These are phyloP conservation scores for Xylaria cubensis DNA, from an alignment of 495 filamentous ascomycete species.

Conservation along the genomic window DNA sequence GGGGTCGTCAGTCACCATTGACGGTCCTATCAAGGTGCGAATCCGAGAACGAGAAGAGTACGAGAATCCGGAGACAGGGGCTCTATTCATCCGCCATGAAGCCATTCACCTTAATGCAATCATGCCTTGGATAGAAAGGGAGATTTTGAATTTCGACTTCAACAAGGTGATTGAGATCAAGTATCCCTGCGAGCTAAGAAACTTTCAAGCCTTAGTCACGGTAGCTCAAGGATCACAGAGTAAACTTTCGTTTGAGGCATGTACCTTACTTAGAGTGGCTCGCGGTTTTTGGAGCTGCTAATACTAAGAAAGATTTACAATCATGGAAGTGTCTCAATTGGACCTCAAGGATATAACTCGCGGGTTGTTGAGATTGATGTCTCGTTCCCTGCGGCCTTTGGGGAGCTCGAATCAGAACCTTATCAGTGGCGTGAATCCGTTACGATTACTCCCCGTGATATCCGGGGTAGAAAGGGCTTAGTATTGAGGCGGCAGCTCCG, in stretches of 20 bases:
- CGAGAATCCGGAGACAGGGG: constrained; percentile 13
- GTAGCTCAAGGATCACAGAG: constrained; percentile 19
- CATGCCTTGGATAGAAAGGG: constrained; percentile 25
- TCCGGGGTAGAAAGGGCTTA: not conserved
- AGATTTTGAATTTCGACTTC: constrained; percentile 29
- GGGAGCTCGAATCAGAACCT: constrained; percentile 12
- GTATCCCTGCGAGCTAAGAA: constrained; percentile 27
- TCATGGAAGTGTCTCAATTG: constrained; percentile 18
- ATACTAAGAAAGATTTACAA: constrained; percentile 1
- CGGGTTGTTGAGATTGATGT: constrained; percentile 11
- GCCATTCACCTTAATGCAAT: constrained; percentile 24
- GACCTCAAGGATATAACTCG: constrained; percentile 4
- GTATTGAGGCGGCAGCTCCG: not conserved
- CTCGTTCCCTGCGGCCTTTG: constrained; percentile 7
- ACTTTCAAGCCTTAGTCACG: constrained; percentile 8
- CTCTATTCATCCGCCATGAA: constrained; percentile 15
- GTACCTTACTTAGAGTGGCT: not conserved
- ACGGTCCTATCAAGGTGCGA: constrained; percentile 26
- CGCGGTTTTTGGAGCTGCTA: not conserved
- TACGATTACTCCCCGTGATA: not conserved
- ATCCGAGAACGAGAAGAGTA: constrained; percentile 26
- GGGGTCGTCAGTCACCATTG: constrained; percentile 28
- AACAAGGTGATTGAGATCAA: constrained; percentile 16
- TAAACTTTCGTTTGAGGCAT: constrained; percentile 19
- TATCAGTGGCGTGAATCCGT: constrained; percentile 5